Conservation (phyloP, 768 basidiomycete species). For the Daedaleopsis sinensis region DNA sequence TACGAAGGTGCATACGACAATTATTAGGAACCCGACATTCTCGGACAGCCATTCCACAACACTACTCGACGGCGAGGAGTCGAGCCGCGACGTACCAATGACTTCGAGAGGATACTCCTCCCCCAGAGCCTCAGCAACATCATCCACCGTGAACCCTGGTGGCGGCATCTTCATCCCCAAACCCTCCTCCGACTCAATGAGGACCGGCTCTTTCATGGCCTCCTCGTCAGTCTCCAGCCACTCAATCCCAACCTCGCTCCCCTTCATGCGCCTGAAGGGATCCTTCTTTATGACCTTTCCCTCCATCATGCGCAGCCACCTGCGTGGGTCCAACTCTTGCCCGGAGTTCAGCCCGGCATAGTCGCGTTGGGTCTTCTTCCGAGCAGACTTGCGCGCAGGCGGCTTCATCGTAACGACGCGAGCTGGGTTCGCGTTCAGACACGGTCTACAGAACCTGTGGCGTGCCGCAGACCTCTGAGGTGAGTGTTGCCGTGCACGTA, state of each 20-base stretch:
- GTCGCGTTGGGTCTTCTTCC: constrained; percentile 74
- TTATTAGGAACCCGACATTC: not conserved
- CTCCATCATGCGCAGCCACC: constrained; percentile 73
- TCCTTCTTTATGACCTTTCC: constrained; percentile 64
- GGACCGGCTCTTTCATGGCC: constrained; percentile 82
- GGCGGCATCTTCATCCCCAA: constrained; percentile 92
- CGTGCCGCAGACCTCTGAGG: not conserved
- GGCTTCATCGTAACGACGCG: constrained; percentile 74
- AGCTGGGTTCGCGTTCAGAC: constrained; percentile 59
- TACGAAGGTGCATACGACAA: constrained; percentile 27
- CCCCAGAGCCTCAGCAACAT: constrained; percentile 82
- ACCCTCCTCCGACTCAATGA: constrained; percentile 77
- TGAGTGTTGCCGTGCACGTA: not conserved
- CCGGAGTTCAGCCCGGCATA: constrained; percentile 78
- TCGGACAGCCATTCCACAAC: not conserved
- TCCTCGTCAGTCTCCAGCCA: constrained; percentile 76
- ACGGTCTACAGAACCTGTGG: constrained; percentile 70
- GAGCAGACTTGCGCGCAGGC: constrained; percentile 79
- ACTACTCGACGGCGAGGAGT: too few species aligned
- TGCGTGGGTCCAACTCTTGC: constrained; percentile 60
- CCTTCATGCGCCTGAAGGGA: constrained; percentile 68
- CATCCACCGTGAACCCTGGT: constrained; percentile 68
- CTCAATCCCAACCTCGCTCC: constrained; percentile 63
- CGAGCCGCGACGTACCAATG: constrained; percentile 61
- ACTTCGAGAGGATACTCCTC: constrained; percentile 84